A percentile compares a stretch with the other conserved stretches of the same genome.
These are phyloP conservation scores for Gigaspora rosea DNA, from an alignment of 192 early-diverging fungal genomes.

Conservation along the genomic window DNA sequence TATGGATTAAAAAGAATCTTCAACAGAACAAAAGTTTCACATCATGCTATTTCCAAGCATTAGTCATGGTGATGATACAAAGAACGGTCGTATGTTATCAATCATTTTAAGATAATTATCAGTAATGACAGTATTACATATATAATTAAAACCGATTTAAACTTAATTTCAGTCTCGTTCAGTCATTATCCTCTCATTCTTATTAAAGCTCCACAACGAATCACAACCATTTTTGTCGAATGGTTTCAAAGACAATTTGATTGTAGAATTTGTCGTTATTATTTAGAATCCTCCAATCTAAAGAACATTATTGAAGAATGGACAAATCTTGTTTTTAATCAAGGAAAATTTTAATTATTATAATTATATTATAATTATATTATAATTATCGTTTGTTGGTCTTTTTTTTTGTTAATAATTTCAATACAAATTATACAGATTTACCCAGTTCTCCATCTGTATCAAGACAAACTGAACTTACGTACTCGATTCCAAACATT, in stretches of 20 bases:
- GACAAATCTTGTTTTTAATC: not conserved
- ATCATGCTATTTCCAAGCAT: not conserved
- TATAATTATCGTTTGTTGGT: not conserved
- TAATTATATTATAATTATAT: not conserved
- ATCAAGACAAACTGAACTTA: constrained; percentile 5
- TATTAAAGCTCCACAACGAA: constrained; percentile 10
- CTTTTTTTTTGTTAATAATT: not conserved
- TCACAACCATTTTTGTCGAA: not conserved
- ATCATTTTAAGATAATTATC: not conserved
- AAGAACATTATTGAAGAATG: not conserved
- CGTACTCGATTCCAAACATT: constrained; percentile 8
- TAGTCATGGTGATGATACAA: too few species aligned
- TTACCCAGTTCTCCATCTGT: not conserved
- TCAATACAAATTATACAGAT: not conserved
- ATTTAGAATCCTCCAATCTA: not conserved
- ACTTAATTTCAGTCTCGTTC: not conserved
- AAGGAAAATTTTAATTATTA: not conserved
- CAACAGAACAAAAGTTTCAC: constrained; percentile 12
- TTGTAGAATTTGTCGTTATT: constrained; percentile 19
- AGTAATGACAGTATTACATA: not conserved
- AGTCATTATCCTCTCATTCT: constrained; percentile 15
- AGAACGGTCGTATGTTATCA: not conserved
- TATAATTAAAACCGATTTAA: not conserved
- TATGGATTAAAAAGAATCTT: not conserved
- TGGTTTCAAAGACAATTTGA: constrained; percentile 17